Evolutionary conservation across 78 protist genomes (phyloP), one percentile per base, ranked within the genome.

Genomic region (Cavenderia fasciculata): DNA sequence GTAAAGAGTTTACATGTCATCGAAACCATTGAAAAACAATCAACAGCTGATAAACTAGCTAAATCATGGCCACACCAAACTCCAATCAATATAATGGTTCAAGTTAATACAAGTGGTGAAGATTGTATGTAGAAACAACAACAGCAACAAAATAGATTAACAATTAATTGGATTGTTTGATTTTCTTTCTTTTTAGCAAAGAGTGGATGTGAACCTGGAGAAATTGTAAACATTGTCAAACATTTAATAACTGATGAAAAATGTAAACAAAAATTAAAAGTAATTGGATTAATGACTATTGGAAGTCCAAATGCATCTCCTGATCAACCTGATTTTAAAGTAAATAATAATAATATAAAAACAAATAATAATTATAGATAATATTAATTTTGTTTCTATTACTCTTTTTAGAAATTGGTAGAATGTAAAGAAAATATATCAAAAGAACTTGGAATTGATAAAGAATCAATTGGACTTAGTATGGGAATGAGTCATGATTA

Each of bases 401-500:
- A 59, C 66, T 34, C 51, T n/a, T n/a, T 14, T 11, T 27, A 61
- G 69, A 63, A 63, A 63, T 16, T 87, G 2, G 41, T 57, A 0
- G 59, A 73, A 7, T 87, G 93, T 27, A 73, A 59, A 61, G 25
- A 36, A 12, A 56, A 52, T 4, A 12, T 87, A 16, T 16, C 74
- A 25, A n/a, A 68, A 56, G 16, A 59, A 27, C 52, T 74, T 33
- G 41, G 54, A n/a, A 31, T 87, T 12, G 68, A 70, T 21, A 27
- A 44, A 1, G 69, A 74, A 0, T 36, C 70, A 19, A 73, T 87
- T 21, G 79, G 61, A 44, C 16, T 87, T 16, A 70, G 85, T 25
- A 87, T 87, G 93, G 93, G 93, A 23, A 87, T 87, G 93, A 69
- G 85, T 21, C 79, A 77, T 40, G 93, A 87, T 52, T 87, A 59